These are phyloP conservation scores for Nidula microcarpa DNA, from an alignment of 768 basidiomycete species.

Conservation along the genomic window DNA sequence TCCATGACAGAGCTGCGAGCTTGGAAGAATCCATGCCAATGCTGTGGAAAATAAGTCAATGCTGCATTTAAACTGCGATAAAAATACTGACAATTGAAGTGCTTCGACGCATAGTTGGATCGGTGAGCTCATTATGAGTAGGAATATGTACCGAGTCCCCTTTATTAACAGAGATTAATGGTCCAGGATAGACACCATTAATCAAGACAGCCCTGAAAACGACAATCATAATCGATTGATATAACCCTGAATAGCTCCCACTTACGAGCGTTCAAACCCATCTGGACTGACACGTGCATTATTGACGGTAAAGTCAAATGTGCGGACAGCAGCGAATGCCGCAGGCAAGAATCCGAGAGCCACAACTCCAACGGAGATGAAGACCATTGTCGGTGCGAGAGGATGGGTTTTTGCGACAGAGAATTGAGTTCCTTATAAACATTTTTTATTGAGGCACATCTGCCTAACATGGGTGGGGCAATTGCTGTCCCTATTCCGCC, in stretches of 20 bases:
- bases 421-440: too few species aligned
- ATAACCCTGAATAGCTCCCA: not conserved
- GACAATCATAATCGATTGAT: not conserved
- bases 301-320: constrained; percentile 11
- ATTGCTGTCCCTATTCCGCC: too few species aligned
- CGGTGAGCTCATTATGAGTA: constrained; percentile 20
- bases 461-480: too few species aligned
- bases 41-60: constrained; percentile 10
- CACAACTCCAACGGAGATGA: not conserved
- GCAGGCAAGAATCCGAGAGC: constrained; percentile 5
- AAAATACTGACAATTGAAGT: constrained; percentile 19
- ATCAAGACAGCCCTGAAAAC: constrained; percentile 17
- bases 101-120: constrained; percentile 23
- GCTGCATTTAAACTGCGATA: not conserved
- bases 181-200: constrained; percentile 24
- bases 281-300: constrained; percentile 17
- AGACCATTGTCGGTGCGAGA: too few species aligned
- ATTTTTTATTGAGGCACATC: too few species aligned
- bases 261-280: constrained; percentile 15
- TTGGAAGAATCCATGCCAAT: constrained; percentile 34
- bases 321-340: constrained; percentile 6
- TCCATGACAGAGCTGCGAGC: constrained; percentile 29
- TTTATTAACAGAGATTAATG: constrained; percentile 17
- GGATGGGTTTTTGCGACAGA: too few species aligned
- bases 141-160: constrained; percentile 21